phyloP scores from a whole-genome alignment of 148 eudicot genomes.

The Fallopia convolvulus region DNA sequence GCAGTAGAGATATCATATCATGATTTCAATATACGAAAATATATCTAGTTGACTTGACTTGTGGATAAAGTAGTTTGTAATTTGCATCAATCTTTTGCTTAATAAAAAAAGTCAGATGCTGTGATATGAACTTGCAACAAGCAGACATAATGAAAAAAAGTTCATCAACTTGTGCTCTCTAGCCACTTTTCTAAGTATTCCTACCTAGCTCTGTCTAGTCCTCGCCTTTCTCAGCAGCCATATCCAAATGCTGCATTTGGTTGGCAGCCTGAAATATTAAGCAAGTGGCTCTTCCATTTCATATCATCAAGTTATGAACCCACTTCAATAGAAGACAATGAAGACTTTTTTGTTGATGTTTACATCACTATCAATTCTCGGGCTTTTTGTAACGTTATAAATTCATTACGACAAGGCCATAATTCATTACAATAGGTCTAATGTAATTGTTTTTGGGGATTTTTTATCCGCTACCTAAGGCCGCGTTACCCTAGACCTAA shows the following conservation, averaged over 20 bases:
- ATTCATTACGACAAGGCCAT: no score
- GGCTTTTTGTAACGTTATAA: no score
- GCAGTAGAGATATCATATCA: not conserved
- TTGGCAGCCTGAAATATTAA: constrained; percentile 2
- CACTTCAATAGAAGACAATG: not conserved
- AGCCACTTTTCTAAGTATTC: no score
- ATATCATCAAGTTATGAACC: not conserved
- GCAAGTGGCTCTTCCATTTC: constrained; percentile 8
- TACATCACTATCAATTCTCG: no score
- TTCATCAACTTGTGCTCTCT: not conserved
- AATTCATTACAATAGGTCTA: no score
- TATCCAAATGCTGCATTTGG: constrained; percentile 2
- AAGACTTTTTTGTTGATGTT: not conserved
- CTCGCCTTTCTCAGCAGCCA: not conserved
- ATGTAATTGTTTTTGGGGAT: no score
- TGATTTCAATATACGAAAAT: not conserved
- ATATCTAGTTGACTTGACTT: not conserved
- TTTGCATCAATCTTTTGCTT: no score
- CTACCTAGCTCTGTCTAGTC: no score
- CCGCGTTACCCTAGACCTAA: no score
- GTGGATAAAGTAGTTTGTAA: not conserved
- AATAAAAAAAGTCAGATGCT: not conserved
- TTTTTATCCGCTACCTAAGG: no score
- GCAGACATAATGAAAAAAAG: not conserved
- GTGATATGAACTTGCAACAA: not conserved